phyloP scores from a whole-genome alignment of 192 early-diverging fungal species.

The Lobosporangium transversale region DNA sequence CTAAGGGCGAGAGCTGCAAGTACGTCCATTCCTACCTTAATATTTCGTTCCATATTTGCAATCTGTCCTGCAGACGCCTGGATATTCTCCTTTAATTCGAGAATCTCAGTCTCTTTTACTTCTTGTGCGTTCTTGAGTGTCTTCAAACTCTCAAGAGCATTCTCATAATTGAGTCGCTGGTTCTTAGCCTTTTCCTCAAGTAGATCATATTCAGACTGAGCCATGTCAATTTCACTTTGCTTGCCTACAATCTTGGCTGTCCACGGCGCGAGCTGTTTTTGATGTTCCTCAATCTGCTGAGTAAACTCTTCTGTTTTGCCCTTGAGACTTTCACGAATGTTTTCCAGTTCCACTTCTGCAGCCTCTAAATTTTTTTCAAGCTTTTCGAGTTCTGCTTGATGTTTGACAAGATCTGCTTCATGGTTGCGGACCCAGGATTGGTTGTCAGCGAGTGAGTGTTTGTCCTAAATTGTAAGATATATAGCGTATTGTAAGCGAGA shows the following conservation, averaged over 20 bases:
- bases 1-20: too few relatives aligned
- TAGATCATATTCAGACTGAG: conserved; percentile 83
- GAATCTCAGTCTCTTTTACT: conserved; percentile 50
- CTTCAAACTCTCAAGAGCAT: conserved; percentile 62
- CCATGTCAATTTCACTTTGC: conserved; percentile 79
- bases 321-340: conserved; percentile 79
- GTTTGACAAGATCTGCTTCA: conserved; percentile 69
- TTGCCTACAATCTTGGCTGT: conserved; percentile 81
- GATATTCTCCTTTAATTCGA: conserved; percentile 58
- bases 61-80: conserved; percentile 40
- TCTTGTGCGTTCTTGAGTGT: conserved; percentile 51
- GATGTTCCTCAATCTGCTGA: conserved; percentile 82
- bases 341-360: conserved; percentile 79
- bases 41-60: conserved; percentile 37
- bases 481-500: too few relatives aligned
- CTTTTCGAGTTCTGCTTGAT: conserved; percentile 65
- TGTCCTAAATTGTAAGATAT: conserved; percentile 52
- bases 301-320: conserved; percentile 89
- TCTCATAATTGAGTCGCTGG: conserved; percentile 61
- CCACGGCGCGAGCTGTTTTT: conserved; percentile 89
- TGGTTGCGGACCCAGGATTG: conserved; percentile 75
- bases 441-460: conserved; percentile 65
- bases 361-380: conserved; percentile 68
- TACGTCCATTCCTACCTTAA: conserved; percentile 22
- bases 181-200: conserved; percentile 71